These are phyloP conservation scores for Diaporthe humulicola DNA, from an alignment of 2,329 filamentous ascomycete genomes.

Conservation along the genomic window DNA sequence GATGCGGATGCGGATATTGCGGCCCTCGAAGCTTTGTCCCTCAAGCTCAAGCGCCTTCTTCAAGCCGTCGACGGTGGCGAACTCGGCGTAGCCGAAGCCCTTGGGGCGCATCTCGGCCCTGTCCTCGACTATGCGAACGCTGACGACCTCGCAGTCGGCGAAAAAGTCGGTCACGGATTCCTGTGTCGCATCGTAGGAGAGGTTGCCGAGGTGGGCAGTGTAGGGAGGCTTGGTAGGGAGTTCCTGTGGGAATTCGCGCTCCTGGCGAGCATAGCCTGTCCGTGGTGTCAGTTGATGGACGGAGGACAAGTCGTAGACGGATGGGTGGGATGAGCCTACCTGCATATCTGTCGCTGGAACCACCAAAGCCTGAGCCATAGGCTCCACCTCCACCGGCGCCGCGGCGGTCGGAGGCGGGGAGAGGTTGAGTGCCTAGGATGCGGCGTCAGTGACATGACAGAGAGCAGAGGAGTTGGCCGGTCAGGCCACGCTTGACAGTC, in stretches of 20 bases:
- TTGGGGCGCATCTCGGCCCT: conserved; percentile 94
- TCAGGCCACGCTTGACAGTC: background rate
- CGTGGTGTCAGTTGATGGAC: conserved; percentile 38
- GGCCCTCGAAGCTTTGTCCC: conserved; percentile 85
- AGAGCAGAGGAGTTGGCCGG: too few species aligned
- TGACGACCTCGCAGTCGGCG: conserved; percentile 84
- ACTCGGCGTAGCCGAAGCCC: conserved; percentile 98
- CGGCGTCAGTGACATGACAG: conserved; percentile 23
- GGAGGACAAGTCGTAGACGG: background rate
- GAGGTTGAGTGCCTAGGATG: conserved; percentile 67
- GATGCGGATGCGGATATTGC: conserved; percentile 92
- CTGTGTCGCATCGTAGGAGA: conserved; percentile 92
- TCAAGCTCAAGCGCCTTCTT: conserved; percentile 91
- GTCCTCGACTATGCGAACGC: conserved; percentile 96
- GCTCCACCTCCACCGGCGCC: conserved; percentile 48
- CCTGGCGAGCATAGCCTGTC: conserved; percentile 64
- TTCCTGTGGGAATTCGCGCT: conserved; percentile 76
- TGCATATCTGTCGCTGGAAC: conserved; percentile 44
- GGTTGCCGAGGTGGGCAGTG: conserved; percentile 95
- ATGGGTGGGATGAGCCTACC: conserved; percentile 21
- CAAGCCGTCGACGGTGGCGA: conserved; percentile 86
- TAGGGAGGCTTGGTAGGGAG: conserved; percentile 93
- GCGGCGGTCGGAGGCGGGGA: conserved; percentile 64
- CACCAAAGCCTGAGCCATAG: conserved; percentile 48
- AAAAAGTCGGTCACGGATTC: conserved; percentile 91